phyloP scores from a whole-genome alignment of 2,329 filamentous ascomycete genomes.

The Pseudodiploospora longispora region DNA sequence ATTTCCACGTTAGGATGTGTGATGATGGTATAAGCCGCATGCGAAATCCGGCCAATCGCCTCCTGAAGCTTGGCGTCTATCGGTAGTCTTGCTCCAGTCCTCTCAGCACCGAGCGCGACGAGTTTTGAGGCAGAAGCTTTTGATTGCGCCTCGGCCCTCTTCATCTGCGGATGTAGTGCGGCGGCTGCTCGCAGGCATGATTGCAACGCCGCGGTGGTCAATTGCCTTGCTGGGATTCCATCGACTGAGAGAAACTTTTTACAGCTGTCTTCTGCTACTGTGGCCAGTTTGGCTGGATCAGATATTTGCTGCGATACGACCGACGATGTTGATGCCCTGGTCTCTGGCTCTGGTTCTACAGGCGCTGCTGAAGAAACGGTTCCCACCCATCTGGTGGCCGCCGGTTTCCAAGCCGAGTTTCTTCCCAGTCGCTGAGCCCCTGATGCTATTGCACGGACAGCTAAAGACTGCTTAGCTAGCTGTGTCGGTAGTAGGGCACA shows the following conservation, averaged over 20 bases:
- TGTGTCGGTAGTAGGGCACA: slow-evolving; percentile 29
- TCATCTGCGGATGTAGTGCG: slow-evolving; percentile 33
- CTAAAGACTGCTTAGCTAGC: slow-evolving; percentile 15
- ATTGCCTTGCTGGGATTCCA: slow-evolving; percentile 35
- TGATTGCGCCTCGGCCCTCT: slow-evolving; percentile 29
- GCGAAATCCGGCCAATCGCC: slow-evolving; percentile 44
- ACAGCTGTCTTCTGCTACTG: slow-evolving; percentile 33
- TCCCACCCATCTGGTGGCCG: slow-evolving; percentile 18
- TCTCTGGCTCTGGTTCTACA: slow-evolving; percentile 2
- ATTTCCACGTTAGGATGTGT: slow-evolving; percentile 73
- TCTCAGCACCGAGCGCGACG: slow-evolving; percentile 35
- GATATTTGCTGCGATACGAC: slow-evolving; percentile 19
- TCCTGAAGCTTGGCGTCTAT: slow-evolving; percentile 31
- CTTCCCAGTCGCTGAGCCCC: slow-evolving; percentile 7
- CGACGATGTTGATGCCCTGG: slow-evolving; percentile 11
- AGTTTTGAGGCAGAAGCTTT: slow-evolving; percentile 46
- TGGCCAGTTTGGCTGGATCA: slow-evolving; percentile 32
- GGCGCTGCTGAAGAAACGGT: slow-evolving; percentile 13
- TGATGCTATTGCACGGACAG: slow-evolving; percentile 15
- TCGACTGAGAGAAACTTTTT: slow-evolving; percentile 36
- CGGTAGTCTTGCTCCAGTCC: slow-evolving; percentile 21
- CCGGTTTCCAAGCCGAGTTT: slow-evolving; percentile 6
- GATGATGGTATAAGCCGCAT: slow-evolving; percentile 61
- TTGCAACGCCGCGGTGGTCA: slow-evolving; percentile 35
- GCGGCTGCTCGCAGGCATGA: slow-evolving; percentile 37